Conservation (phyloP, 2,329 filamentous ascomycete species). For the Biscogniauxia marginata region DNA sequence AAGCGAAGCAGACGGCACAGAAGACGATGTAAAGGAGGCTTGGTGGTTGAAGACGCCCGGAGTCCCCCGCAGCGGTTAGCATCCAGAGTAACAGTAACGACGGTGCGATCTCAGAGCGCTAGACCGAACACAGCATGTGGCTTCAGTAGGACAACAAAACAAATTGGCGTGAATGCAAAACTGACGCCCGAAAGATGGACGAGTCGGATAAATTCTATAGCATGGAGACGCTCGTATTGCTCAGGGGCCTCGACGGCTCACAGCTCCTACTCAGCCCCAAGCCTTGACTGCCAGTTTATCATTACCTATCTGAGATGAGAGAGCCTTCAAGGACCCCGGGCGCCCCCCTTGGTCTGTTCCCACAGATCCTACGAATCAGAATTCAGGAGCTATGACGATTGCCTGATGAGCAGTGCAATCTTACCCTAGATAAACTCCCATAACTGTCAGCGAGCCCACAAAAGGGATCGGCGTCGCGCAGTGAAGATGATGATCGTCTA, state of each 20-base stretch:
- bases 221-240: neutral
- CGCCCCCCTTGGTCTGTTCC: constrained; percentile 3
- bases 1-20: neutral
- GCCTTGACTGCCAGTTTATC: constrained; percentile 7
- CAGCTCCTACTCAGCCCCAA: constrained; percentile 21
- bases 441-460: constrained; percentile 6
- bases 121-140: constrained; percentile 19
- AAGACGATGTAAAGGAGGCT: no score
- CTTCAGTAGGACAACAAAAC: constrained; percentile 1
- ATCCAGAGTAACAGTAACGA: constrained; percentile 5
- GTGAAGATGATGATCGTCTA: constrained; percentile 30
- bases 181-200: constrained; percentile 8
- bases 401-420: constrained; percentile 10
- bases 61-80: neutral
- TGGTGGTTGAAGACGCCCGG: neutral
- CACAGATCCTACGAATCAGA: constrained; percentile 17
- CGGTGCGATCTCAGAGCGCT: constrained; percentile 16
- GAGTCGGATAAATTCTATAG: neutral
- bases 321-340: constrained; percentile 7
- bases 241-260: constrained; percentile 8
- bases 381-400: constrained; percentile 16
- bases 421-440: constrained; percentile 11
- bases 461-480: constrained; percentile 17
- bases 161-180: constrained; percentile 17
- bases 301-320: constrained; percentile 13